Evolutionary conservation across 2,329 filamentous ascomycete genomes (phyloP), one percentile per base, ranked within the genome.

Genomic region (Pyrenochaeta sp.): DNA sequence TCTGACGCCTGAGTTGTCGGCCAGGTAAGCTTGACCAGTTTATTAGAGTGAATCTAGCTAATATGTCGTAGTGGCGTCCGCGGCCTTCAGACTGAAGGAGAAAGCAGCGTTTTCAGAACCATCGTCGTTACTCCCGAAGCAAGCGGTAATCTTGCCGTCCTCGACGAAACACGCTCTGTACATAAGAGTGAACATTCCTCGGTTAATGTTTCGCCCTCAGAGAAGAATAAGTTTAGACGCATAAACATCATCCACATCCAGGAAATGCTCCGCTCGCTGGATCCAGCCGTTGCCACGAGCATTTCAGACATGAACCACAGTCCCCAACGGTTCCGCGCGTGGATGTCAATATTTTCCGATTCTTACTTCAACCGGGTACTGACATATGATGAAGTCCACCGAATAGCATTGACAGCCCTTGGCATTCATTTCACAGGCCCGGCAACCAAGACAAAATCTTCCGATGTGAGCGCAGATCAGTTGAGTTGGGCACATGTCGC

Each of bases 211-310:
- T 50, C 55, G 10, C 35, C 32, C 11, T 22, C 39, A 10, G 60
- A 69, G 17, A 53, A 45, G 37, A 45, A 30, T 8, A 72, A 67
- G 40, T 61, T 60, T 24, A 48, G 44, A 39, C 76, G 77, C 23
- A 83, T 88, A 51, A 89, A 89, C 55, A 73, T 86, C 43, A 76
- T 84, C 8, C 84, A 89, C 64, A 72, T 88, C 2, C 78, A 82
- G 55, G 78, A 81, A 43, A 86, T 88, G 82, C 73, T 88, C 23
- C 67, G 68, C 7, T 71, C 72, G 19, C 59, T 80, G 28, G 70
- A 74, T 41, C 73, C 75, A 3, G 53, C 54, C 13, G 58, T 52
- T 18, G 50, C 62, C 9, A 47, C 44, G 0, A 48, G 54, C 43
- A 48, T 65, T 46, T 61, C 53, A 51, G 57, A 60, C n/a, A 48